Base-by-base conservation (phyloP, 768 basidiomycete species). In the Auricularia heimuer region DNA sequence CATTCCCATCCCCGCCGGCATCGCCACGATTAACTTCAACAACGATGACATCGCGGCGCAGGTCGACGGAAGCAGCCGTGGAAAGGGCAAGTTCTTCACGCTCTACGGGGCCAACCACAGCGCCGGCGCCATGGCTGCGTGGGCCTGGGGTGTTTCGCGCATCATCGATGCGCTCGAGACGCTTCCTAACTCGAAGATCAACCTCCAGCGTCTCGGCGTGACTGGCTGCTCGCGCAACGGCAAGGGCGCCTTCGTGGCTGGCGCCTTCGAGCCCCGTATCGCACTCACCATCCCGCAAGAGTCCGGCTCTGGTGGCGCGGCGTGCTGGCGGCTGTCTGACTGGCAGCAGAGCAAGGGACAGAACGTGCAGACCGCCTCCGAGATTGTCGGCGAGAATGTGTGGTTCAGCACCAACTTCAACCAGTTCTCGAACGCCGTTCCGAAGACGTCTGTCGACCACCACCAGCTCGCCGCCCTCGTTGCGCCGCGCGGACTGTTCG, bases 221-320 rank as follows among this genome's bases (percentile, higher is more conserved):
- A 82, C 83, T 3, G 84, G 85, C 7, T 86, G 85, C 71, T 85
- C 83, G 34, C 77, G 84, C 51, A 78, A 85, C 68, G 85, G 85
- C 65, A 86, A 86, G 73, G 85, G 84, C 62, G 83, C 85, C 1
- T 75, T 84, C 47, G 78, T 84, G 62, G 83, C 80, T 36, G 84
- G 83, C 34, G 85, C 83, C 21, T 83, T 85, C 70, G 83, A 86
- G 66, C 71, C 76, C 2, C 83, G 84, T 65, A 81, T 86, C 67
- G 81, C 80, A 7, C 75, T 86, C 66, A 85, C 83, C 3, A 82
- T 86, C 67, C 82, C 83, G 4, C 85, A 86, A 71, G 84, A 86
- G 72, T 85, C 84, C 14, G 85, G 85, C 10, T 83, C 83, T 12
- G 84, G 85, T 62, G 84, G 85, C 6, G 80, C 78, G 33, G 80